phyloP scores from a whole-genome alignment of 129 eudicot genomes.

The Pittosporum tobira region DNA sequence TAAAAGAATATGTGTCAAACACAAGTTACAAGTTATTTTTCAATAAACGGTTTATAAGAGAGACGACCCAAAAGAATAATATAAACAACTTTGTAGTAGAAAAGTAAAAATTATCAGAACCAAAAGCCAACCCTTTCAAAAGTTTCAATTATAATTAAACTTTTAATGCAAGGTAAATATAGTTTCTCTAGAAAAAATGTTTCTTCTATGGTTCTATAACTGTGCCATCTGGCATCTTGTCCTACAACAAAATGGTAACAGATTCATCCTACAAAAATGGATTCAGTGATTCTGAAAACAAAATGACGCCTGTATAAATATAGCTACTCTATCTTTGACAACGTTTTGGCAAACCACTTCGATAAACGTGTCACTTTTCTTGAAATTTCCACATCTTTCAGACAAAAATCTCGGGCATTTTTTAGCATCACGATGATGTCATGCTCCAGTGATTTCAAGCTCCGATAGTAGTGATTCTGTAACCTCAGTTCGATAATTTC shows the following conservation, averaged over 20 bases:
- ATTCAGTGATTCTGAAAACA: neutral
- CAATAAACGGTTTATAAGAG: too few relatives aligned
- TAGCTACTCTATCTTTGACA: slow-evolving; percentile 10
- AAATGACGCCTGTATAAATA: neutral
- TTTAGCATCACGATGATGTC: slow-evolving; percentile 61
- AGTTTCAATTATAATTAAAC: too few relatives aligned
- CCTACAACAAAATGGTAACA: neutral
- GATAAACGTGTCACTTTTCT: slow-evolving; percentile 39
- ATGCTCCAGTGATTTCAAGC: slow-evolving; percentile 45
- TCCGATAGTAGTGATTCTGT: slow-evolving; percentile 54
- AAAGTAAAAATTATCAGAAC: too few relatives aligned
- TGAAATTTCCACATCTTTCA: slow-evolving; percentile 28
- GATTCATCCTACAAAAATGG: neutral
- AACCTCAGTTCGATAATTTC: slow-evolving; percentile 51
- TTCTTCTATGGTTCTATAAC: too few relatives aligned
- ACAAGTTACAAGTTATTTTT: too few relatives aligned
- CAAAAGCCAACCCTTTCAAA: too few relatives aligned
- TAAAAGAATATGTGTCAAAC: too few relatives aligned
- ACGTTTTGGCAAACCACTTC: slow-evolving; percentile 24
- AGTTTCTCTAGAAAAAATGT: too few relatives aligned
- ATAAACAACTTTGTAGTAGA: too few relatives aligned
- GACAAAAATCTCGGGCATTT: slow-evolving; percentile 34
- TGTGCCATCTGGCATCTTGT: neutral
- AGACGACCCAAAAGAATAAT: too few relatives aligned
- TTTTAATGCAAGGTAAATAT: too few relatives aligned